Conservation (phyloP, 352 stramenopile species). For the Globisporangium parvum region DNA sequence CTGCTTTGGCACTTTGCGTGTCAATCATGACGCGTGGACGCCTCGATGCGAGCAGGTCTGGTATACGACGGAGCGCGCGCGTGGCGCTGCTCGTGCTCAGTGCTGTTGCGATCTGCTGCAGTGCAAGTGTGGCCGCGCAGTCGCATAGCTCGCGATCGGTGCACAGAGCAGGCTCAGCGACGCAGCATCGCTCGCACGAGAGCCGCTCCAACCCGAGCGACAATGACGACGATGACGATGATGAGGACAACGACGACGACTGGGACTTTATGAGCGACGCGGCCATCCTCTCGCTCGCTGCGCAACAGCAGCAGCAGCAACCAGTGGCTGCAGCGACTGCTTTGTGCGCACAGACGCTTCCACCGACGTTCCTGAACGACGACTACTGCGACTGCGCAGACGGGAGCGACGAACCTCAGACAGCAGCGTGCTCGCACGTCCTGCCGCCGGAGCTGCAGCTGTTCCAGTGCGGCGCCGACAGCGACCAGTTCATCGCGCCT, state of each 20-base stretch:
- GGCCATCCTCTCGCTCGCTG: slow-evolving; percentile 23
- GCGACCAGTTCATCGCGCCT: slow-evolving; percentile 26
- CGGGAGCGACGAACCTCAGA: slow-evolving; percentile 87
- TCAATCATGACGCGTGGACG: too few relatives aligned
- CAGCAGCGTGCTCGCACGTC: slow-evolving; percentile 61
- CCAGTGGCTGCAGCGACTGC: too few relatives aligned
- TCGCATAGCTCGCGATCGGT: too few relatives aligned
- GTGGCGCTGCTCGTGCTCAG: too few relatives aligned
- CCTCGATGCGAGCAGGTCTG: too few relatives aligned
- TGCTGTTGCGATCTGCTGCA: too few relatives aligned
- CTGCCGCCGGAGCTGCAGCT: slow-evolving; percentile 3
- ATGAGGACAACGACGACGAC: slow-evolving; percentile 31
- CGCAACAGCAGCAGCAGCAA: slow-evolving; percentile 10
- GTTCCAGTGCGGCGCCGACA: slow-evolving; percentile 36
- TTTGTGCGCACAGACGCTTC: slow-evolving; percentile 32
- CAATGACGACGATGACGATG: slow-evolving; percentile 27
- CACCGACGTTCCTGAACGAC: slow-evolving; percentile 73
- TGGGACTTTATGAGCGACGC: slow-evolving; percentile 66
- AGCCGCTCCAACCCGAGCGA: slow-evolving; percentile 10
- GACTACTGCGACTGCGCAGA: slow-evolving; percentile 93
- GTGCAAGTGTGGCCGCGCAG: too few relatives aligned
- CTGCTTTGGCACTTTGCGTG: too few relatives aligned
- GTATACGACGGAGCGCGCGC: too few relatives aligned
- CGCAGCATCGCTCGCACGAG: not conserved
- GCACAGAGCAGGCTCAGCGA: not conserved